Conservation (phyloP, 257 asterid species). For the Phtheirospermum japonicum region DNA sequence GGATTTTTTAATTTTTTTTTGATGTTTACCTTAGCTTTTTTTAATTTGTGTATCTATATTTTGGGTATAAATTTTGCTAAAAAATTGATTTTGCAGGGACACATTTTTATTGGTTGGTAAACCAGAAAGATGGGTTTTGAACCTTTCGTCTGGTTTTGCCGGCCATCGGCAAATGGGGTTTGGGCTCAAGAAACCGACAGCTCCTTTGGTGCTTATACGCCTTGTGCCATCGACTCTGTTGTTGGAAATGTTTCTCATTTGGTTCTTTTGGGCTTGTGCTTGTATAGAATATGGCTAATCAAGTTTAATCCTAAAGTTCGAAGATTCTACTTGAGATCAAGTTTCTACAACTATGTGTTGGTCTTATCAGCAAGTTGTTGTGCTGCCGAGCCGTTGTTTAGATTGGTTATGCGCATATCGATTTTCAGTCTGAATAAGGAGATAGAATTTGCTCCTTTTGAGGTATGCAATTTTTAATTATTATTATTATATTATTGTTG, state of each 20-base stretch:
- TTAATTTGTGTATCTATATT: not conserved
- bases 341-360: slow-evolving; percentile 51
- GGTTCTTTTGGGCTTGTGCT: slow-evolving; percentile 56
- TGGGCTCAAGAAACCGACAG: slow-evolving; percentile 62
- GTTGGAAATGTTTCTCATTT: slow-evolving; percentile 60
- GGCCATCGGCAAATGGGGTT: slow-evolving; percentile 59
- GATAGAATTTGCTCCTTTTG: slow-evolving; percentile 63
- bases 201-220: slow-evolving; percentile 75
- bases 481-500: not conserved
- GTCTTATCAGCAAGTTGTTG: slow-evolving; percentile 53
- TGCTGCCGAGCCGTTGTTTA: slow-evolving; percentile 63
- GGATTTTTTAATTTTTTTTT: not conserved
- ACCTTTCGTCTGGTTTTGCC: slow-evolving; percentile 71
- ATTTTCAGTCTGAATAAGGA: slow-evolving; percentile 56
- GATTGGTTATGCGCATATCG: slow-evolving; percentile 62
- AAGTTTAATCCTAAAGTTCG: slow-evolving; percentile 37
- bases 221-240: slow-evolving; percentile 63
- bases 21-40: not conserved
- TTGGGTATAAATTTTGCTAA: too few species aligned
- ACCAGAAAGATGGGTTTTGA: slow-evolving; percentile 47
- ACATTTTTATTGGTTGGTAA: too few species aligned
- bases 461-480: slow-evolving; percentile 43
- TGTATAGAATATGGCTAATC: slow-evolving; percentile 57
- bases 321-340: slow-evolving; percentile 58
- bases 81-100: too few species aligned